Percentiles rank a stretch among this genome's conserved stretches.
These are phyloP conservation scores for Aspergillus steynii DNA, from an alignment of 495 filamentous ascomycete species.

Conservation along the genomic window DNA sequence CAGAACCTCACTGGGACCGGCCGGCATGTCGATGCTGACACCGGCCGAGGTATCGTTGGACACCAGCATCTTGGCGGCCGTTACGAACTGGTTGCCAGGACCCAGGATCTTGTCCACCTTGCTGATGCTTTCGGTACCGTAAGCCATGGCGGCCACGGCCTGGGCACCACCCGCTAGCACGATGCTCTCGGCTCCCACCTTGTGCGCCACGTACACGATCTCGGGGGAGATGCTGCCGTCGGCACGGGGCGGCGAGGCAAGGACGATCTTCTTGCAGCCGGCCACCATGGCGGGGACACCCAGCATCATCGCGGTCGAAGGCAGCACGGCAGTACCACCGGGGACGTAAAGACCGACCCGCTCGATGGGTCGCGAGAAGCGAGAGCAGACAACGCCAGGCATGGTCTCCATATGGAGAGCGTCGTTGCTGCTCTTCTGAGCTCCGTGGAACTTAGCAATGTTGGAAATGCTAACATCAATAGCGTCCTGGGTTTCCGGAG, in stretches of 20 bases:
- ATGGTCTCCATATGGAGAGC: constrained; percentile 88
- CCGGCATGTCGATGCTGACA: constrained; percentile 98
- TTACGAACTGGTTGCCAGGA: constrained; percentile 98
- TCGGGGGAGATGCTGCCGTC: constrained; percentile 93
- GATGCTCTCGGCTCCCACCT: constrained; percentile 91
- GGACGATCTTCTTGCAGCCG: constrained; percentile 91
- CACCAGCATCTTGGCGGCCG: constrained; percentile 96
- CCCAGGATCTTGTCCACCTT: constrained; percentile 99
- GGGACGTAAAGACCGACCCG: constrained; percentile 93
- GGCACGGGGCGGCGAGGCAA: constrained; percentile 85
- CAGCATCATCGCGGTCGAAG: constrained; percentile 95
- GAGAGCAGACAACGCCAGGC: constrained; percentile 93
- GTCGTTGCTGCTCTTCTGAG: constrained; percentile 74
- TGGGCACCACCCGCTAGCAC: constrained; percentile 95
- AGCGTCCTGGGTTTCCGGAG: constrained; percentile 79
- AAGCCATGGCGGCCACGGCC: constrained; percentile 77
- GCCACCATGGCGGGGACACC: constrained; percentile 97
- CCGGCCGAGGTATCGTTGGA: constrained; percentile 93
- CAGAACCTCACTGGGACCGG: constrained; percentile 93
- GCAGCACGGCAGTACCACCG: constrained; percentile 92
- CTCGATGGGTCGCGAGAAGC: constrained; percentile 91
- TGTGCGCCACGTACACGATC: constrained; percentile 97
- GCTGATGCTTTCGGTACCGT: constrained; percentile 70
- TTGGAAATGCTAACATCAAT: constrained; percentile 93
- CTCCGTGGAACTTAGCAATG: constrained; percentile 89